Evolutionary conservation across 371 early-diverging fungal species (phyloP).

Genomic region (Apophysomyces sp.): DNA sequence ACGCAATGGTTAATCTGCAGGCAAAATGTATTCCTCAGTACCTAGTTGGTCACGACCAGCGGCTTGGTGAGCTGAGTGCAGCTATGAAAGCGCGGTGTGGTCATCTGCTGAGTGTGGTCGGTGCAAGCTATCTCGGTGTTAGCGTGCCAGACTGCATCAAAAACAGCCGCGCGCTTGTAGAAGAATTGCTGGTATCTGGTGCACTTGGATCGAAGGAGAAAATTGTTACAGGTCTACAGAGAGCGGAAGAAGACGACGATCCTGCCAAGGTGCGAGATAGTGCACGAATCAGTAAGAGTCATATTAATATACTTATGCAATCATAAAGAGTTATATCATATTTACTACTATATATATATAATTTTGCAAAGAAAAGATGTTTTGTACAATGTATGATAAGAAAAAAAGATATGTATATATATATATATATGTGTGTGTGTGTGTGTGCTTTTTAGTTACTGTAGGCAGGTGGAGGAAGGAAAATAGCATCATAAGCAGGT

Average conservation of each 20-base stretch:
- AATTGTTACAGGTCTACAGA: slow-evolving; percentile 55
- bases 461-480: background rate
- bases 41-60: slow-evolving; percentile 73
- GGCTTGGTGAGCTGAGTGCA: slow-evolving; percentile 63
- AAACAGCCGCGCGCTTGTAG: slow-evolving; percentile 67
- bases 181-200: slow-evolving; percentile 44
- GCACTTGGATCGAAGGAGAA: slow-evolving; percentile 37
- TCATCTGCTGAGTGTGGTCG: slow-evolving; percentile 68
- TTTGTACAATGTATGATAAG: background rate
- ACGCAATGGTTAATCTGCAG: slow-evolving; percentile 57
- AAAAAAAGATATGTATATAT: background rate
- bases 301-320: slow-evolving; percentile 36
- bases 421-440: too few species aligned
- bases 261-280: slow-evolving; percentile 25
- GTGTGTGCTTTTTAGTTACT: background rate
- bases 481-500: background rate
- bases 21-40: slow-evolving; percentile 91
- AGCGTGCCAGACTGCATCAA: slow-evolving; percentile 87
- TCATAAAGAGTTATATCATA: too few species aligned
- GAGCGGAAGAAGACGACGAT: slow-evolving; percentile 14
- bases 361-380: background rate
- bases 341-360: background rate
- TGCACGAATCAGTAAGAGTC: slow-evolving; percentile 35
- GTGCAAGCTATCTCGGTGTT: slow-evolving; percentile 84
- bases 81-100: slow-evolving; percentile 39